Evolutionary conservation across 2,329 filamentous ascomycete genomes (phyloP), one percentile per base, ranked within the genome.

Genomic region (Myriosclerotinia duriaeana): DNA sequence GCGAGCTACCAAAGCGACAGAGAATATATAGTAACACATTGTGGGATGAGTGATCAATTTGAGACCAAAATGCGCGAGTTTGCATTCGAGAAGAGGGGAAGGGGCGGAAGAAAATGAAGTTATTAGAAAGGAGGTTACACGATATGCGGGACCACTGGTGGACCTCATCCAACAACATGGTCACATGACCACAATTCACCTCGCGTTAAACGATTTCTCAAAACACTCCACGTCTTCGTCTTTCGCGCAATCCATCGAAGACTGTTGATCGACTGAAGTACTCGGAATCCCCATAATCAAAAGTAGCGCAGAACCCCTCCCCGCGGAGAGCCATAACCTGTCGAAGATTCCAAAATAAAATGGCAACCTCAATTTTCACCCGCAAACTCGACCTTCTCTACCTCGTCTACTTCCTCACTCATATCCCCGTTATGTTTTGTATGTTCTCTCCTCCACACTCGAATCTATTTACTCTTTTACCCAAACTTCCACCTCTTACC

Each of bases 391-490:
- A 77, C 56, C 69, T 75, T 0, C 67, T 68, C 5, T 85, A 86
- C 71, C 78, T 89, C 6, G 71, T 82, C 50, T 89, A 89, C 79
- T 90, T 90, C 77, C 65, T 80, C 62, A 82, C 85, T 30, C 86
- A 89, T 72, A 75, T 89, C 44, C 85, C 86, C 0, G 79, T 89
- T 50, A 84, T 89, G 77, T 81, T 89, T 69, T 77, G 87, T 88
- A 78, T 70, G 81, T 75, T 30, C 5, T 15, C 1, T 11, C 30
- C 17, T 58, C 2, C 17, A 6, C 2, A 26, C 17, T 20, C 15
- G 26, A 26, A 26, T 26, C 26, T 26, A 26, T 26, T 26, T 26
- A 26, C 26, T 2, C 9, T 53, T 30, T 53, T 46, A 14, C 40
- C 40, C 11, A 42, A 42, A 42, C 2, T 5, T 4, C 17, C 17